Conservation (phyloP, 192 early-diverging fungal species). For the Geosiphon pyriformis region DNA sequence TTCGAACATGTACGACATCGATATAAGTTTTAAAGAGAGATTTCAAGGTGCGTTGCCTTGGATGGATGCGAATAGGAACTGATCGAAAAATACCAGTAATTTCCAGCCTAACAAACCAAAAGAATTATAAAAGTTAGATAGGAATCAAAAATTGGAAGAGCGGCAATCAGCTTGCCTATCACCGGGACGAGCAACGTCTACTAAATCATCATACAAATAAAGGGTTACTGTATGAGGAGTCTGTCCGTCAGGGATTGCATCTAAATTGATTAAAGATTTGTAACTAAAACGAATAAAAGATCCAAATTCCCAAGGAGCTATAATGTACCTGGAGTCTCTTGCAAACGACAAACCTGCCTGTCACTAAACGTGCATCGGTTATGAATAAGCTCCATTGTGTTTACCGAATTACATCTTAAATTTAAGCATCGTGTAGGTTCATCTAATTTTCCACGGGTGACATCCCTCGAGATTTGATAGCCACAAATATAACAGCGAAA, state of each 20-base stretch:
- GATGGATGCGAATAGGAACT: conserved; percentile 87
- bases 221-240: conserved; percentile 96
- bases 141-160: too few species aligned
- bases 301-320: background rate
- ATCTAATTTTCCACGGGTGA: conserved; percentile 81
- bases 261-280: conserved; percentile 31
- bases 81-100: conserved; percentile 94
- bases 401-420: conserved; percentile 69
- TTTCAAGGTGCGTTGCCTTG: conserved; percentile 81
- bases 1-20: conserved; percentile 91
- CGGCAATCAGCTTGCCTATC: conserved; percentile 60
- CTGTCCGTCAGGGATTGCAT: conserved; percentile 92
- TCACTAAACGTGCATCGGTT: conserved; percentile 92
- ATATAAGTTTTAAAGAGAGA: conserved; percentile 91
- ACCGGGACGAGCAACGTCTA: conserved; percentile 88
- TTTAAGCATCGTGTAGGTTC: conserved; percentile 83
- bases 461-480: conserved; percentile 65
- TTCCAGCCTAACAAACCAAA: conserved; percentile 57
- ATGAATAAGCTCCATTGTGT: conserved; percentile 86
- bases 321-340: conserved; percentile 83
- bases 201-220: conserved; percentile 89
- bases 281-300: background rate
- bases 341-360: conserved; percentile 89
- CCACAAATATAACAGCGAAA: conserved; percentile 93
- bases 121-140: background rate